A percentile compares a stretch with the other conserved stretches of the same genome.
phyloP scores from a whole-genome alignment of 768 basidiomycete genomes.

The Agrocybe praecox region DNA sequence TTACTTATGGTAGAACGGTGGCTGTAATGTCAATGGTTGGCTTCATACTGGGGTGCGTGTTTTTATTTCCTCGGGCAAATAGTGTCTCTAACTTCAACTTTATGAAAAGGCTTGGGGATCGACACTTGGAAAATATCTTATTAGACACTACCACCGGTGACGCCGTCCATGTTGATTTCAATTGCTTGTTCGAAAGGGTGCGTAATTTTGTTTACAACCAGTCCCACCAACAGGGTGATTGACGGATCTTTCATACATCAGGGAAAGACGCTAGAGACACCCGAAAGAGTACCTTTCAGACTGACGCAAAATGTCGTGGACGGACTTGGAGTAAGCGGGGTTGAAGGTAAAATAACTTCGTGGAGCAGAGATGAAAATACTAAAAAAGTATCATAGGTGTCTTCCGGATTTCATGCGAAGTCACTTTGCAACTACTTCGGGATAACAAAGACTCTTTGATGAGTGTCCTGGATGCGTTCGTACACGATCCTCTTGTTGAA shows the following conservation, averaged over 20 bases:
- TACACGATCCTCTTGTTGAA: conserved; percentile 95
- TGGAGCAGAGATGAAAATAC: neutral
- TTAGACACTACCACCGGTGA: conserved; percentile 89
- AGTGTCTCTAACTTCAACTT: neutral
- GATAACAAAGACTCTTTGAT: conserved; percentile 92
- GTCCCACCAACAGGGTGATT: neutral
- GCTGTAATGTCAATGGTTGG: conserved; percentile 99
- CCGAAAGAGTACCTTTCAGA: conserved; percentile 93
- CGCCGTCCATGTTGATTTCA: conserved; percentile 95
- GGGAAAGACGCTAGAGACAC: conserved; percentile 84
- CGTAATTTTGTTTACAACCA: neutral
- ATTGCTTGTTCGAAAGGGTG: conserved; percentile 96
- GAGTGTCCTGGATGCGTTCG: conserved; percentile 95
- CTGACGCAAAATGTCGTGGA: conserved; percentile 93
- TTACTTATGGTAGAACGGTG: conserved; percentile 83
- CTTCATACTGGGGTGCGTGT: conserved; percentile 85
- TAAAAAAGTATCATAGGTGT: conserved; percentile 53
- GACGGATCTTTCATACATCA: conserved; percentile 11
- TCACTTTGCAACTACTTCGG: conserved; percentile 84
- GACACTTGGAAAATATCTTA: conserved; percentile 96
- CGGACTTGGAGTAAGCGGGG: conserved; percentile 89
- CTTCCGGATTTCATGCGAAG: conserved; percentile 89
- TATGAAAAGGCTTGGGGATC: conserved; percentile 95
- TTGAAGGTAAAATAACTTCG: conserved; percentile 62
- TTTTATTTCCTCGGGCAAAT: neutral